Conservation (phyloP, 2,329 filamentous ascomycete genomes). For the Knoxdaviesia proteae region DNA sequence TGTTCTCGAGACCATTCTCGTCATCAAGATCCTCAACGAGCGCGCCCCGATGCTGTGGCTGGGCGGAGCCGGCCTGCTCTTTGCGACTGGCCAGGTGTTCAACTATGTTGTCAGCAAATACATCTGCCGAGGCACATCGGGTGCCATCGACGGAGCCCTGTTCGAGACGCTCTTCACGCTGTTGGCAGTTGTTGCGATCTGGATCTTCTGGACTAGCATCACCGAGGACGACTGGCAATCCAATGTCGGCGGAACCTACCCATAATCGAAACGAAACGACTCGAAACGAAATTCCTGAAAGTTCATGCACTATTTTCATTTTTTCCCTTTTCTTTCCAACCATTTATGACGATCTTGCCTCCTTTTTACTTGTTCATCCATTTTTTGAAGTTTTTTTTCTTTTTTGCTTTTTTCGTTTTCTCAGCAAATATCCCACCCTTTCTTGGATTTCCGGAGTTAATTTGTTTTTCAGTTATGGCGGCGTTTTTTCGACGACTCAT, state of each 20-base stretch:
- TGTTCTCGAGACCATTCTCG: slow-evolving; percentile 62
- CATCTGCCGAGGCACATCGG: slow-evolving; percentile 64
- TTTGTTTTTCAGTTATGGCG: neutral
- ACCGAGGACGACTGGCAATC: slow-evolving; percentile 95
- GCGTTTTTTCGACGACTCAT: slow-evolving; percentile 5
- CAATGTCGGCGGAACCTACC: slow-evolving; percentile 21
- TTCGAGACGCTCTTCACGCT: slow-evolving; percentile 91
- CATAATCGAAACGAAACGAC: slow-evolving; percentile 2
- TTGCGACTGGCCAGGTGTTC: slow-evolving; percentile 86
- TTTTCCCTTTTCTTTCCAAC: neutral
- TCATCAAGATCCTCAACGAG: slow-evolving; percentile 72
- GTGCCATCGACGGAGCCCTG: slow-evolving; percentile 78
- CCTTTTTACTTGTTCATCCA: neutral
- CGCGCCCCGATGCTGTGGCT: slow-evolving; percentile 85
- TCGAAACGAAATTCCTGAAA: neutral
- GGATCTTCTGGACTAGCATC: slow-evolving; percentile 97
- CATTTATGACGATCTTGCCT: slow-evolving; percentile 1
- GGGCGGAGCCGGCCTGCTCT: slow-evolving; percentile 50
- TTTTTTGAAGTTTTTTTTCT: neutral
- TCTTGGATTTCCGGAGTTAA: neutral
- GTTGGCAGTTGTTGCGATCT: slow-evolving; percentile 60
- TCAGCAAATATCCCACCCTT: neutral
- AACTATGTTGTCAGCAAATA: slow-evolving; percentile 84
- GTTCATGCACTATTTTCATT: neutral
- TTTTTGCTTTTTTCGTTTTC: neutral